Conservation (phyloP, 2,329 filamentous ascomycete species). For the Aquanectria penicillioides region DNA sequence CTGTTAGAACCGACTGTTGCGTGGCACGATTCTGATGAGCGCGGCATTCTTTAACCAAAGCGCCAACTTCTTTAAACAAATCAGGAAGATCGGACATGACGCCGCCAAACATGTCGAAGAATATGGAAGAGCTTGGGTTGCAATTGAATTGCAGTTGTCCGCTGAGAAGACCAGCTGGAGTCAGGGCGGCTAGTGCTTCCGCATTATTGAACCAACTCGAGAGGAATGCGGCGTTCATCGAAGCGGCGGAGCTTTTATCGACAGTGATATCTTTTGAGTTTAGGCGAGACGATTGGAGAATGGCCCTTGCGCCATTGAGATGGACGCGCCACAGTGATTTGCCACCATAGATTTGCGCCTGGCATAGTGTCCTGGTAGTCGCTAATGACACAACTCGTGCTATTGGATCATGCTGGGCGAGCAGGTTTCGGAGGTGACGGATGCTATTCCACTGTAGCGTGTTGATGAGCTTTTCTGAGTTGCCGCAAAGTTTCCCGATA, state of each 20-base stretch:
- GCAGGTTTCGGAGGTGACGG: slow-evolving; percentile 1
- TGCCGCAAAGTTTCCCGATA: background rate
- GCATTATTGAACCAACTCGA: slow-evolving; percentile 32
- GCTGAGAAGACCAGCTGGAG: slow-evolving; percentile 8
- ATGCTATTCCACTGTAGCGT: slow-evolving; percentile 22
- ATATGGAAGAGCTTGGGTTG: background rate
- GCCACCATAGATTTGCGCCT: slow-evolving; percentile 29
- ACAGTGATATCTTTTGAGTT: accelerated
- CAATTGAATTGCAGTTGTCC: background rate
- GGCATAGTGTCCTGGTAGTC: slow-evolving; percentile 26
- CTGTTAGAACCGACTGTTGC: background rate
- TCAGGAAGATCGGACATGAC: slow-evolving; percentile 29
- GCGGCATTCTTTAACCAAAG: slow-evolving; percentile 2
- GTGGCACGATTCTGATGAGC: too few relatives aligned
- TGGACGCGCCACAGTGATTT: slow-evolving; percentile 26
- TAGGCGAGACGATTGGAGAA: background rate
- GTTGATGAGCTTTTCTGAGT: slow-evolving; percentile 14
- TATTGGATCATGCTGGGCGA: background rate
- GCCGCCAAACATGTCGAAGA: slow-evolving; percentile 27
- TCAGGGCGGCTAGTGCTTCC: slow-evolving; percentile 26
- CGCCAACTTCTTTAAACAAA: slow-evolving; percentile 23
- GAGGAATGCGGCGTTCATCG: slow-evolving; percentile 3
- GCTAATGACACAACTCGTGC: slow-evolving; percentile 21
- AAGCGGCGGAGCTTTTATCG: accelerated
- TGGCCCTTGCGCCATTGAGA: slow-evolving; percentile 25